Percentiles rank a stretch among this genome's conserved stretches.
These are phyloP conservation scores for Backusella tuberculispora DNA, from an alignment of 192 early-diverging fungal species.

Conservation along the genomic window DNA sequence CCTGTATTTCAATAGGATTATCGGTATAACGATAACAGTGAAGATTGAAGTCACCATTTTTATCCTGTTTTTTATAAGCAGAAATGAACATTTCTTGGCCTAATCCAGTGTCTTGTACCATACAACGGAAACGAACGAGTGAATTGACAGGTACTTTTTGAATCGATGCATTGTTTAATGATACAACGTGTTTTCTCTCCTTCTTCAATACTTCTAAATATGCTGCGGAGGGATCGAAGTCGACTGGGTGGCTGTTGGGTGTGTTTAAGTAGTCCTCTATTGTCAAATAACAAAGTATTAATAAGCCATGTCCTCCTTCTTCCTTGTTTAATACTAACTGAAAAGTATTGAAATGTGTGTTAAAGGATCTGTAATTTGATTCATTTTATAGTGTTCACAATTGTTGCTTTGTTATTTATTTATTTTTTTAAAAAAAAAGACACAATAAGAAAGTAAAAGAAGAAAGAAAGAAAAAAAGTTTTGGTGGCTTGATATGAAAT, in stretches of 20 bases:
- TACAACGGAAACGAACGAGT: conserved; percentile 76
- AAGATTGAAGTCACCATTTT: conserved; percentile 13
- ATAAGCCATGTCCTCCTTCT: not conserved
- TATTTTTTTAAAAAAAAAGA: not conserved
- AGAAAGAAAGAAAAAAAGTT: not conserved
- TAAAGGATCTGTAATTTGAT: conserved; percentile 3
- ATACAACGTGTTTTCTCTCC: conserved; percentile 46
- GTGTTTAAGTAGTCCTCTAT: conserved; percentile 10
- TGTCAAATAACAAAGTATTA: not conserved
- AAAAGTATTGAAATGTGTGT: not conserved
- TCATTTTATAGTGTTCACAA: not conserved
- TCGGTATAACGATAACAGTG: conserved; percentile 52
- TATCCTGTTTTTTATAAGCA: conserved; percentile 36
- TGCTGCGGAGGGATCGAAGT: conserved; percentile 21
- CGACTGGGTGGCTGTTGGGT: not conserved
- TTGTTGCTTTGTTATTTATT: too few relatives aligned
- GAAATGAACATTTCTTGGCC: conserved; percentile 66
- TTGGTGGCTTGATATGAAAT: not conserved
- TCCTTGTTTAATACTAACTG: not conserved
- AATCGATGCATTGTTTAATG: conserved; percentile 43
- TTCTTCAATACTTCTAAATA: conserved; percentile 9
- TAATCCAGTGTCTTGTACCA: conserved; percentile 81
- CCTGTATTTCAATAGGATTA: conserved; percentile 38
- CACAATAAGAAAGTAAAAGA: not conserved
- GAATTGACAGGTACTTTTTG: conserved; percentile 38